Evolutionary conservation across 1,284 basidiomycete species (phyloP).

Genomic region (Trichosporon ovoides): DNA sequence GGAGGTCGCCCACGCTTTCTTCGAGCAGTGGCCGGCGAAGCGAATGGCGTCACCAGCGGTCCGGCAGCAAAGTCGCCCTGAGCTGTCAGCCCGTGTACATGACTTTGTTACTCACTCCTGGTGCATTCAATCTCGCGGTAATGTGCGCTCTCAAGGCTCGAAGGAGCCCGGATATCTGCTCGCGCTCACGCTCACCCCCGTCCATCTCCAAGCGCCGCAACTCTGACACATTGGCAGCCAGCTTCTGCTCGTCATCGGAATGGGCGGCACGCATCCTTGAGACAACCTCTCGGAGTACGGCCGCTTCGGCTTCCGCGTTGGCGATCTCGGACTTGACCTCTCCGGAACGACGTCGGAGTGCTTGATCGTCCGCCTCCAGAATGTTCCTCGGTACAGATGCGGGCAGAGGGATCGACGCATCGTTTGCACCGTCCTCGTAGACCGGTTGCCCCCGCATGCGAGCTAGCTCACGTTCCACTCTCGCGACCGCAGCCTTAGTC

Average conservation of each 20-base stretch:
- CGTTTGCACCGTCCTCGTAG: neutral
- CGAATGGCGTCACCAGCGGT: constrained; percentile 19
- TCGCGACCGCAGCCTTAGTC: constrained; percentile 31
- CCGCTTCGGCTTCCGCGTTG: constrained; percentile 13
- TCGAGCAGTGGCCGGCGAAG: constrained; percentile 34
- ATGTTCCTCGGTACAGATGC: constrained; percentile 9
- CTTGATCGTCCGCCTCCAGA: constrained; percentile 9
- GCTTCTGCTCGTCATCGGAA: constrained; percentile 24
- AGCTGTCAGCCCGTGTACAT: neutral
- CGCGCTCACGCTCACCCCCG: constrained; percentile 24
- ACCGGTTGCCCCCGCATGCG: constrained; percentile 10
- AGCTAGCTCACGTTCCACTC: constrained; percentile 27
- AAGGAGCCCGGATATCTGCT: constrained; percentile 25
- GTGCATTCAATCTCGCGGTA: constrained; percentile 10
- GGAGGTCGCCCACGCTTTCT: constrained; percentile 34
- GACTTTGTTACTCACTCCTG: constrained; percentile 10
- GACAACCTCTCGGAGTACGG: constrained; percentile 23
- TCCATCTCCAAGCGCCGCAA: constrained; percentile 23
- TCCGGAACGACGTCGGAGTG: constrained; percentile 1
- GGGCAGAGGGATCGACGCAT: neutral
- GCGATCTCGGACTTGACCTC: constrained; percentile 11
- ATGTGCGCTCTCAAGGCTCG: constrained; percentile 21
- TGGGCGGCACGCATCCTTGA: constrained; percentile 25
- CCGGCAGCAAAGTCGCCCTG: constrained; percentile 6
- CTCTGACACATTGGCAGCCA: constrained; percentile 27